Percentiles rank a stretch among this genome's conserved stretches.
These are phyloP conservation scores for Melanomma pulvis-pyrius DNA, from an alignment of 495 filamentous ascomycete genomes.

Conservation along the genomic window DNA sequence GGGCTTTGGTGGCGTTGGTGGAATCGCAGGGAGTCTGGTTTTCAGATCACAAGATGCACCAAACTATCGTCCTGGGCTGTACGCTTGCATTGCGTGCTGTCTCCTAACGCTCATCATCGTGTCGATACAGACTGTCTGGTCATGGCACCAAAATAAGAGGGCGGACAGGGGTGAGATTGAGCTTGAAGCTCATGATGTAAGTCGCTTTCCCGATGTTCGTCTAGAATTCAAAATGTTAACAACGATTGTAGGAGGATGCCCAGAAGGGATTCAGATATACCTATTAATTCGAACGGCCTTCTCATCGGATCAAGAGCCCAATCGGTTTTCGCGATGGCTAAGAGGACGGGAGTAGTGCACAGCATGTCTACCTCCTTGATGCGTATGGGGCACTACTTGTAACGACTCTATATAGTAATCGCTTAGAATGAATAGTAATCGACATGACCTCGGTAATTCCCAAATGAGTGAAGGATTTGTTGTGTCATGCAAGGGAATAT, in stretches of 20 bases:
- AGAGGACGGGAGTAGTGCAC: neutral
- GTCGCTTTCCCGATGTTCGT: conserved; percentile 1
- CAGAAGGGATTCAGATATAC: conserved; percentile 38
- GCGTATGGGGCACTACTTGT: neutral
- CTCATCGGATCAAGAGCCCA: too few relatives aligned
- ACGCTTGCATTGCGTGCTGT: conserved; percentile 37
- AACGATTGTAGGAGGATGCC: conserved; percentile 15
- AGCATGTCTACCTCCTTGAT: neutral
- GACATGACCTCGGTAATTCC: neutral
- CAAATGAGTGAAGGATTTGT: neutral
- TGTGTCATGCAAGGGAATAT: neutral
- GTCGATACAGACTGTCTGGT: conserved; percentile 16
- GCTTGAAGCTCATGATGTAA: conserved; percentile 34
- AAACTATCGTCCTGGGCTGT: conserved; percentile 36
- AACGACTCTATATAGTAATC: neutral
- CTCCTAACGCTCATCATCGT: conserved; percentile 35
- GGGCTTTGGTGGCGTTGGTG: conserved; percentile 43
- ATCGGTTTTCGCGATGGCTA: too few relatives aligned
- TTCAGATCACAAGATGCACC: conserved; percentile 40
- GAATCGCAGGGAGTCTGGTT: conserved; percentile 40
- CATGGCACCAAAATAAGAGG: conserved; percentile 30
- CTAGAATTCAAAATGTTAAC: conserved; percentile 6
- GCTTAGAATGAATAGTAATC: neutral
- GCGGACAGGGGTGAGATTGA: conserved; percentile 38
- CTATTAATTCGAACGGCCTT: neutral